Base-by-base conservation (phyloP, 2,329 filamentous ascomycete genomes). In the Fusarium mangiferae region DNA sequence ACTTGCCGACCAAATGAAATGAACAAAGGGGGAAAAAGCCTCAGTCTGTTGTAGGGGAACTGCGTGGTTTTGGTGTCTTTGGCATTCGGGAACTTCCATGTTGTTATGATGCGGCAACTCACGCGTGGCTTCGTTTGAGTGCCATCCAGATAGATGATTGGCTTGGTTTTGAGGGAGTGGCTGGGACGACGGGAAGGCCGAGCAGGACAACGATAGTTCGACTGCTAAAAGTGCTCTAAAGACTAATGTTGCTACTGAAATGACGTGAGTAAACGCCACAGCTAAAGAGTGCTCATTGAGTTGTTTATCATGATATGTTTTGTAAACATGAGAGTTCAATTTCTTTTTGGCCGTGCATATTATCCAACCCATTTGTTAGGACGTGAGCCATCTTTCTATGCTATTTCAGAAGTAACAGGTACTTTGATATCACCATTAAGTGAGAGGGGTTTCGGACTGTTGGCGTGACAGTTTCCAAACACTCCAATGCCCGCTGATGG, bases 321-420 rank as follows among this genome's bases (percentile, higher is more conserved):
- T 4, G 7, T 9, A 45, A 45, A 12, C 17, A 26, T 17, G 7
- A 33, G 30, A 33, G 4, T 33, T 33, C 30, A 33, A 45, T 4
- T 20, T 26, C 3, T 45, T 18, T 22, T 7, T 28, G 5, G 20
- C 1, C 12, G 14, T 26, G 1, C 24, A 3, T 9, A 26, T 45
- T 2, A 13, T n/a, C 24, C 8, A 45, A 3, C 11, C 13, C 12
- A 46, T 20, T 4, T 14, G 0, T 11, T 45, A 12, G 7, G 20
- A 13, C 3, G 0, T 26, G 5, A 45, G 4, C 12, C 13, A 7
- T 8, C 8, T 12, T 9, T 46, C 11, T 20, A 46, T 20, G 4
- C 14, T 0, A 46, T 10, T 2, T 8, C 5, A 28, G 8, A 22
- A 7, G 24, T 46, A 9, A 20, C 12, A 14, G 5, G 24, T 20